phyloP scores from a whole-genome alignment of 805 yeast genomes.

The Debaryomyces hansenii region DNA sequence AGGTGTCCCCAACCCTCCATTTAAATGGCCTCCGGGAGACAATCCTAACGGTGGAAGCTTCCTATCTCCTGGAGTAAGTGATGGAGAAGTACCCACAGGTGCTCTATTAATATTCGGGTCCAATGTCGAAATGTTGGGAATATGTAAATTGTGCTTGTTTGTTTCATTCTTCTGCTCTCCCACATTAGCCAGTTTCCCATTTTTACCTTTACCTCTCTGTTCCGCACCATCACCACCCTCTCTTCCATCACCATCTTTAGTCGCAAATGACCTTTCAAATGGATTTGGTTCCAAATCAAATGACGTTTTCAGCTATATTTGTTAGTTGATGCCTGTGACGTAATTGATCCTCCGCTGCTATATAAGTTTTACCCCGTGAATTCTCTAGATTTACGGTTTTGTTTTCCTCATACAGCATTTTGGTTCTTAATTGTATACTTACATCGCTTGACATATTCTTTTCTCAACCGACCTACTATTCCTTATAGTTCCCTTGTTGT shows the following conservation, averaged over 20 bases:
- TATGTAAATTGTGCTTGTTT: slow-evolving; percentile 35
- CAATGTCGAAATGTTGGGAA: slow-evolving; percentile 31
- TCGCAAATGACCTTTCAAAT: slow-evolving; percentile 91
- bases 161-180: slow-evolving; percentile 14
- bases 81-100: slow-evolving; percentile 42
- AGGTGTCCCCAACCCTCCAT: slow-evolving; percentile 50
- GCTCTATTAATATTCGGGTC: slow-evolving; percentile 20
- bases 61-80: slow-evolving; percentile 61
- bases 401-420: no score
- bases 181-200: slow-evolving; percentile 1
- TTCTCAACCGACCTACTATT: no score
- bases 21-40: slow-evolving; percentile 41
- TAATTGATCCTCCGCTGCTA: slow-evolving; percentile 4
- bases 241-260: slow-evolving; percentile 37
- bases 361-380: not conserved
- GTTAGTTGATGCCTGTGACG: slow-evolving; percentile 22
- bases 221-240: not conserved
- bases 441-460: slow-evolving; percentile 19
- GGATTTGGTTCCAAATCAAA: slow-evolving; percentile 92
- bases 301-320: slow-evolving; percentile 38
- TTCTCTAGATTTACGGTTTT: not conserved
- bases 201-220: slow-evolving; percentile 1
- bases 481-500: no score
- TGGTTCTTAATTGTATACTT: slow-evolving; percentile 10
- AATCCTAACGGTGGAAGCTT: slow-evolving; percentile 53